These are phyloP conservation scores for Colletotrichum coccodes DNA, from an alignment of 2,329 filamentous ascomycete species.

Conservation along the genomic window DNA sequence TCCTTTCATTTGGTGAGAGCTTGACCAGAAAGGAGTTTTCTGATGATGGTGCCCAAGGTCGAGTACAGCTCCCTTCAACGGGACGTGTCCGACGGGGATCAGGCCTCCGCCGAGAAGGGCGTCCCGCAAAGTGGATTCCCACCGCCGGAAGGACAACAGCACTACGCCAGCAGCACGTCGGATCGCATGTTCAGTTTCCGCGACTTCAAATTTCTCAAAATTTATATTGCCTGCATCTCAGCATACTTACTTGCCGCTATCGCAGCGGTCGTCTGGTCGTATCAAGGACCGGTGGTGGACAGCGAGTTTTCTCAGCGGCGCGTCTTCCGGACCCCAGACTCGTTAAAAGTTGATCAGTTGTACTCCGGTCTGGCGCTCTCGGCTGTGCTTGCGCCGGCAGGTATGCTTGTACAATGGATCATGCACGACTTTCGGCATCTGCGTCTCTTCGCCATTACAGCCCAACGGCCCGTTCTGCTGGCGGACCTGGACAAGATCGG, in stretches of 20 bases:
- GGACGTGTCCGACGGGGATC: conserved; percentile 5
- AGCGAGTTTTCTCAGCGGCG: not conserved
- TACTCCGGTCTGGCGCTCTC: conserved; percentile 23
- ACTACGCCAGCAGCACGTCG: conserved; percentile 1
- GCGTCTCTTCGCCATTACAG: conserved; percentile 15
- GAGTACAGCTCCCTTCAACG: conserved; percentile 17
- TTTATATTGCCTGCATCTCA: conserved; percentile 12
- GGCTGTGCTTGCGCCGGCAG: conserved; percentile 9
- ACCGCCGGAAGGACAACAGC: not conserved
- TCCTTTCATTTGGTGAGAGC: not conserved
- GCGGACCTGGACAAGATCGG: conserved; percentile 16
- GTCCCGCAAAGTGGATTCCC: not conserved
- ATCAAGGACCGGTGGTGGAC: conserved; percentile 5
- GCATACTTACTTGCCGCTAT: conserved; percentile 5
- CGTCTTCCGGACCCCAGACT: conserved; percentile 21
- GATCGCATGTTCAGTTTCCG: conserved; percentile 19
- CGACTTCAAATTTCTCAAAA: conserved; percentile 10
- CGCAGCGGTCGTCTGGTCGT: conserved; percentile 8
- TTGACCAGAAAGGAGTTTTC: not conserved
- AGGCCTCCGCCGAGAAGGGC: conserved; percentile 10
- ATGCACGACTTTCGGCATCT: conserved; percentile 22
- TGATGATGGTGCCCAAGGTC: conserved; percentile 1
- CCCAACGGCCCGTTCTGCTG: conserved; percentile 3
- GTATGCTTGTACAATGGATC: conserved; percentile 26
- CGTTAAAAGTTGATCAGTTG: conserved; percentile 11